phyloP scores from a whole-genome alignment of 2,329 filamentous ascomycete genomes.

The Bipolaris bicolor region DNA sequence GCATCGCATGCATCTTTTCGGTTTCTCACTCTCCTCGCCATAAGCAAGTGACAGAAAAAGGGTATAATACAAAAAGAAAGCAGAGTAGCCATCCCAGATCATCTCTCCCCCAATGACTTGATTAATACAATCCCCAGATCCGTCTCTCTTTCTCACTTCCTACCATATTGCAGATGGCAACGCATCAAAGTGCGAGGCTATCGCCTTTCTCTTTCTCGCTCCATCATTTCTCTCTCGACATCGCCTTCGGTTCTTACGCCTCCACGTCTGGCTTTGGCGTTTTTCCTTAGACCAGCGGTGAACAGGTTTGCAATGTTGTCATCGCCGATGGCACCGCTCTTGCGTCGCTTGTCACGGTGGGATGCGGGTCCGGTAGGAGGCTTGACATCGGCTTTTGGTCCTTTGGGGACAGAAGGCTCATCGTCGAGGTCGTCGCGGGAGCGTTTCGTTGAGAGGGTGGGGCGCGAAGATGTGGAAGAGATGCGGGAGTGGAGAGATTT shows the following conservation, averaged over 20 bases:
- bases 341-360: constrained; percentile 43
- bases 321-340: constrained; percentile 30
- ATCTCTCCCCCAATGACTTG: not conserved
- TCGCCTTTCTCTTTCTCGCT: constrained; percentile 39
- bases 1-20: not conserved
- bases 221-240: constrained; percentile 41
- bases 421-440: constrained; percentile 34
- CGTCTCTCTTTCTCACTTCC: not conserved
- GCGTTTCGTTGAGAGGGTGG: constrained; percentile 35
- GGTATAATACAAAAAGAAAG: constrained; percentile 27
- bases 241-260: constrained; percentile 44
- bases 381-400: constrained; percentile 25
- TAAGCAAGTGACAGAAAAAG: constrained; percentile 1
- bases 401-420: constrained; percentile 16
- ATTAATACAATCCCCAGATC: not conserved
- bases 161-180: not conserved
- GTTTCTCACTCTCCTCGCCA: not conserved
- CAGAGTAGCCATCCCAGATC: constrained; percentile 11
- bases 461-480: constrained; percentile 24
- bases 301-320: constrained; percentile 40
- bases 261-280: constrained; percentile 38
- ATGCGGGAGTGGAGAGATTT: constrained; percentile 31
- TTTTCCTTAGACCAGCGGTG: constrained; percentile 40
- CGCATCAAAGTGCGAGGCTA: not conserved
- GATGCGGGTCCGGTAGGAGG: constrained; percentile 37